Conservation (phyloP, 2,329 filamentous ascomycete species). For the Leptoxyphium fumago region DNA sequence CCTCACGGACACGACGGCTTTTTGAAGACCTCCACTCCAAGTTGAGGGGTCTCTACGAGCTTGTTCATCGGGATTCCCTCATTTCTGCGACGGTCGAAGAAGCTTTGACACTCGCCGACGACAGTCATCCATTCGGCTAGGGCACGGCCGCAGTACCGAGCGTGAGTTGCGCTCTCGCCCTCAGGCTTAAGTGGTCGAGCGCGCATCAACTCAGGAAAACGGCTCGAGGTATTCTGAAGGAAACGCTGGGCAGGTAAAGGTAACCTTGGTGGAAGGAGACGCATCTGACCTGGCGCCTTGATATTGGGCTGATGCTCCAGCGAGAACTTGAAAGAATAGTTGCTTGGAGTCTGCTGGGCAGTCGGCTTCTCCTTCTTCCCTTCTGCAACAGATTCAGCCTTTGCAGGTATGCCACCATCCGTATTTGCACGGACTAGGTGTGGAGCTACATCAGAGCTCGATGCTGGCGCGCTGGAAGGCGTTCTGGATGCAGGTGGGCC, state of each 20-base stretch:
- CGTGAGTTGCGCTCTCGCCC: conserved; percentile 25
- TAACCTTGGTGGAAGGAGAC: conserved; percentile 52
- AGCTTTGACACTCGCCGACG: conserved; percentile 66
- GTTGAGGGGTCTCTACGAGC: conserved; percentile 54
- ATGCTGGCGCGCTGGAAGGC: conserved; percentile 1
- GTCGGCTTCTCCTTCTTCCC: neutral
- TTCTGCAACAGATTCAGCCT: conserved; percentile 1
- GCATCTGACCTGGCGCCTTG: conserved; percentile 44
- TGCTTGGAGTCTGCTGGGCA: conserved; percentile 31
- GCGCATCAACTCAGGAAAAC: conserved; percentile 4
- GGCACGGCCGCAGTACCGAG: conserved; percentile 53
- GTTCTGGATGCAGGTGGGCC: conserved; percentile 4
- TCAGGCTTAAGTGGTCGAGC: conserved; percentile 18
- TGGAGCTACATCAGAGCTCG: conserved; percentile 2
- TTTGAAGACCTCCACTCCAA: conserved; percentile 49
- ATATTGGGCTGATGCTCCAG: conserved; percentile 47
- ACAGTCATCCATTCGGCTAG: conserved; percentile 67
- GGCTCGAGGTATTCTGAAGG: conserved; percentile 29
- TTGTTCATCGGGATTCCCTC: conserved; percentile 54
- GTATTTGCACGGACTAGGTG: conserved; percentile 5
- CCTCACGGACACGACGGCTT: conserved; percentile 7
- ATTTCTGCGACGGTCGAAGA: conserved; percentile 58
- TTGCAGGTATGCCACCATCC: conserved; percentile 3
- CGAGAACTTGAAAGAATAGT: conserved; percentile 60
- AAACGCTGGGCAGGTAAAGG: conserved; percentile 55